Percentiles rank a stretch among this genome's conserved stretches.
Conservation (phyloP, 2,329 filamentous ascomycete genomes). For the Cercospora zeina region DNA sequence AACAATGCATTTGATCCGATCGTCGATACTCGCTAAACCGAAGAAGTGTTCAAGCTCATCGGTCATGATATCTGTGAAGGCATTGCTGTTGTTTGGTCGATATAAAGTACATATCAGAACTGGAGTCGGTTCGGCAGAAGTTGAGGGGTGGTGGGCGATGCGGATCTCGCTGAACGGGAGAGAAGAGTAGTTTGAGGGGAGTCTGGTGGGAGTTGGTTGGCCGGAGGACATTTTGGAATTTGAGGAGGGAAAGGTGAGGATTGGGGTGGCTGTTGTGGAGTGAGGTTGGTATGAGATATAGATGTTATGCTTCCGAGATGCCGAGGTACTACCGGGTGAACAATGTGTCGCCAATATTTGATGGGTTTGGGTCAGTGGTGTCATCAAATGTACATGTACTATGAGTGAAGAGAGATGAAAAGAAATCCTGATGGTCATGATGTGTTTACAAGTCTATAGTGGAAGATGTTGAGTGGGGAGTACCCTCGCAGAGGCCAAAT, state of each 20-base stretch:
- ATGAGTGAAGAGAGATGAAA: not conserved
- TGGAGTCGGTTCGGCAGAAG: constrained; percentile 24
- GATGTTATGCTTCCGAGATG: constrained; percentile 1
- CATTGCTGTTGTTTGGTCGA: constrained; percentile 27
- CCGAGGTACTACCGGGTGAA: not conserved
- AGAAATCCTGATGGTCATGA: not conserved
- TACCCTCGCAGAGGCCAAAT: no score
- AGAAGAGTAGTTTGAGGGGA: not conserved
- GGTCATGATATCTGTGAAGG: constrained; percentile 31
- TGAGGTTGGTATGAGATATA: not conserved
- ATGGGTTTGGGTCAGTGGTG: not conserved
- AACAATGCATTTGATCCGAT: constrained; percentile 26
- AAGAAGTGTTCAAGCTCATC: constrained; percentile 32
- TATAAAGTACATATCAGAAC: constrained; percentile 27
- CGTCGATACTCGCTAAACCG: constrained; percentile 28
- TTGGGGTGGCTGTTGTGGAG: not conserved
- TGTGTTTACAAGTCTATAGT: not conserved
- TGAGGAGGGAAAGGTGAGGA: not conserved
- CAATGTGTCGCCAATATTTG: not conserved
- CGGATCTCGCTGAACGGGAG: constrained; percentile 26
- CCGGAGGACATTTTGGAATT: constrained; percentile 16
- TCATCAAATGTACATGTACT: not conserved
- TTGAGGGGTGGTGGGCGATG: constrained; percentile 28
- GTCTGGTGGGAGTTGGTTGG: constrained; percentile 9
- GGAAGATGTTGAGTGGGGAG: no score